Base-by-base conservation (phyloP, 768 basidiomycete species). In the Melanogaster broomeanus region DNA sequence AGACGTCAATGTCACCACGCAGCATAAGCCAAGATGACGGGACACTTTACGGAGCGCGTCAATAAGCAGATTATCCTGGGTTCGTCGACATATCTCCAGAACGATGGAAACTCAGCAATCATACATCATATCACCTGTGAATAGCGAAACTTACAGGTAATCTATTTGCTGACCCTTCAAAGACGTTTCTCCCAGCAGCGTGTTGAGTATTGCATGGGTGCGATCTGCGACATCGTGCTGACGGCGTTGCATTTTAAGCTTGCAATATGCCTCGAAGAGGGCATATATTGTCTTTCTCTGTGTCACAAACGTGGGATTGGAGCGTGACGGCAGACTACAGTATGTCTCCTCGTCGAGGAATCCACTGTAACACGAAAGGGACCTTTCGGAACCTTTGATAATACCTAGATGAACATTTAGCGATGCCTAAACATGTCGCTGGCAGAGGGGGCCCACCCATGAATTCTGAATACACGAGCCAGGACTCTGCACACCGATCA, bases 31-130 rank as follows among this genome's bases (percentile, higher is more conserved):
- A n/a, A 1, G 6, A 10, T 25, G 15, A 6, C 33, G n/a, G 22
- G 30, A 5, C 10, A 63, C 77, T n/a, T 28, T 64, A 88, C 87
- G 53, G 15, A 81, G 69, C 1, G 79, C 73, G 60, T 89, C 87
- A 8, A 88, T 78, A 6, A 89, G 71, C 0, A 88, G 72, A 58
- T 85, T 81, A 54, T 90, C 88, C 60, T 90, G 88, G 0, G 79
- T 66, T 90, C 88, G 41, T 90, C 88, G 2, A 90, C 75, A 58
- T 88, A 89, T 10, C 87, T 64, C 6, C 12, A 41, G 28, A 42
- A 41, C 22, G 16, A 16, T 4, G 1, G 12, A 22, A 31, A 31
- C 31, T 55, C 19, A 56, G 52, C 0, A 16, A 47, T 8, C 31
- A 13, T 9, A 0, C 19, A 7, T 30, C 0, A 6, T 42, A n/a